Base-by-base conservation (phyloP, 2,329 filamentous ascomycete genomes). In the Xylaria sp. region DNA sequence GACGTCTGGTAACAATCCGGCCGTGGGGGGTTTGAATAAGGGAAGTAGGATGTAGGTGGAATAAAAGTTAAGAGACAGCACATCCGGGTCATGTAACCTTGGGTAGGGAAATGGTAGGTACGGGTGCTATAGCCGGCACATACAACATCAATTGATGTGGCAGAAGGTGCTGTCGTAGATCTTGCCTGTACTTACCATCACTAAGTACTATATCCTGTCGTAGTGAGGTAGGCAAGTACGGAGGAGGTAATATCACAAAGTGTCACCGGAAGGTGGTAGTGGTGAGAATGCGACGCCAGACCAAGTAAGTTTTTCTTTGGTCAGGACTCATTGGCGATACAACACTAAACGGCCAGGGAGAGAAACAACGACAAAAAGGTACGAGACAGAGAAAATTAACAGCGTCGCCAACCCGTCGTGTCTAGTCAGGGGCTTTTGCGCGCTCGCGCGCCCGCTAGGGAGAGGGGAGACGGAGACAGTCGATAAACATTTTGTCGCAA, bases 221-320 rank as follows among this genome's bases (percentile, higher is more conserved):
- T 36, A 10, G 10, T 36, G 33, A 36, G 33, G 33, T 10, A 36
- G 33, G 33, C 33, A 36, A 36, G 33, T 36, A 36, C 33, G 6
- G 4, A 46, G 41, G 15, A 46, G 41, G 28, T 48, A 49, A 20
- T 3, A 25, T 49, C 46, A 49, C 46, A 23, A 25, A 20, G 20
- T 25, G 46, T 49, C 8, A 49, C 46, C 9, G 20, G n/a, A 49
- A 39, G 31, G 52, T 56, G 18, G 52, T 55, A n/a, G 52, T 56
- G 8, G 52, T 55, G 33, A 20, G 31, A 23, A 56, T 56, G 31
- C 52, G 9, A 56, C n/a, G 52, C n/a, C 23, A 56, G 31, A 56
- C n/a, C 18, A 49, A 25, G 20, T 23, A n/a, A 48, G 10, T 12
- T 49, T 25, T 10, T 49, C 18, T n/a, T 46, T 46, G 23, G 20